Evolutionary conservation across 495 filamentous ascomycete species (phyloP), one percentile per base, ranked within the genome.

Genomic region (Podospora pseudoanserina): DNA sequence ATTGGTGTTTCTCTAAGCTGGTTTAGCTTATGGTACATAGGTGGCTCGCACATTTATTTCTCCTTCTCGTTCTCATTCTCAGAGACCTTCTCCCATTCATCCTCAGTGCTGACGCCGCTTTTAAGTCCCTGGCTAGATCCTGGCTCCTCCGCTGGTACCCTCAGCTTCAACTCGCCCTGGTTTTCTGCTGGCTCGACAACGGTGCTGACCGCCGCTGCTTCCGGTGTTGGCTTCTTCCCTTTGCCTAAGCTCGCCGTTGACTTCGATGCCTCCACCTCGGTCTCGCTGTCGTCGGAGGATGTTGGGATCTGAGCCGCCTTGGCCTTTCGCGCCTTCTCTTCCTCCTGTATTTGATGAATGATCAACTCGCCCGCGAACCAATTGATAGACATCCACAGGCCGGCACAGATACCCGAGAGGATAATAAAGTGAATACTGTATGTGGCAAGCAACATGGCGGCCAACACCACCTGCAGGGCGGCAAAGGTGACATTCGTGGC

Each of bases 401-500:
- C 90, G 1, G 79, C 93, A 54, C 87, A 91, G 9, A 99, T 81
- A 60, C 87, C 75, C 6, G 91, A 95, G 5, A 99, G 84, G 63
- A 92, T 83, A 63, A 92, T 71, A 72, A 98, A 98, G 82, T 99
- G 95, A 30, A 94, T 82, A 80, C 91, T 95, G 78, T 89, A 88
- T 5, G 95, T 99, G 39, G 87, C 90, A 65, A 92, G 68, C 49
- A 97, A 86, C 63, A 99, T 89, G 32, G 78, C 73, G 68, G 93
- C 78, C 68, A 99, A 87, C 34, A 96, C 83, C 56, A 89, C 49
- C 73, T 98, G 95, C 27, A 99, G 88, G 19, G 88, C 86, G 39
- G 90, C 92, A 75, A 99, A 99, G 61, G 91, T 88, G 72, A 83
- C 87, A 79, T 99, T 97, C 65, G 95, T 97, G 44, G 96, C 96